Conservation (phyloP, 2,329 filamentous ascomycete genomes). For the Penicillium concentricum region DNA sequence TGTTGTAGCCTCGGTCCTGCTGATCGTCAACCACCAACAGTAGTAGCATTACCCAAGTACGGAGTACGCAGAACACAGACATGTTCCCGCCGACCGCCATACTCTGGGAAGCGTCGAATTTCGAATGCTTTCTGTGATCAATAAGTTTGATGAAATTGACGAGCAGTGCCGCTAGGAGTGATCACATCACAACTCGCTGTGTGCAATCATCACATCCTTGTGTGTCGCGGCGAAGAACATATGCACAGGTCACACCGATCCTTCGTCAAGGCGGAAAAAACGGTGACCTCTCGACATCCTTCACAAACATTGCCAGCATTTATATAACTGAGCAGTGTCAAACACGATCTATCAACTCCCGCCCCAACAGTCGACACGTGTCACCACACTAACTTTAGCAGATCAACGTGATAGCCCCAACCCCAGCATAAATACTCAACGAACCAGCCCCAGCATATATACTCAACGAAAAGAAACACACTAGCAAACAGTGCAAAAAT, state of each 20-base stretch:
- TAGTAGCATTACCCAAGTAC: not conserved
- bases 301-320: not conserved
- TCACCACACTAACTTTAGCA: not conserved
- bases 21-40: not conserved
- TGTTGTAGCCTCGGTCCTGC: not conserved
- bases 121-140: not conserved
- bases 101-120: not conserved
- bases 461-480: not conserved
- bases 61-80: not conserved
- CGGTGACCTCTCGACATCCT: not conserved
- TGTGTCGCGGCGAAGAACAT: not conserved
- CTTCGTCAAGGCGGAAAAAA: not conserved
- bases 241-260: not conserved
- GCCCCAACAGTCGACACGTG: not conserved
- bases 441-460: not conserved
- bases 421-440: not conserved
- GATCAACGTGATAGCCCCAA: not conserved
- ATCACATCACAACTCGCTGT: not conserved
- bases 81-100: not conserved
- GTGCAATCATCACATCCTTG: not conserved
- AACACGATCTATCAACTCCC: constrained; percentile 7
- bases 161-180: no score
- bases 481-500: not conserved
- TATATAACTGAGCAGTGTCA: not conserved
- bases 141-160: not conserved